Evolutionary conservation across 495 filamentous ascomycete species (phyloP), one percentile per base, ranked within the genome.

Genomic region (Oleoguttula mirabilis): DNA sequence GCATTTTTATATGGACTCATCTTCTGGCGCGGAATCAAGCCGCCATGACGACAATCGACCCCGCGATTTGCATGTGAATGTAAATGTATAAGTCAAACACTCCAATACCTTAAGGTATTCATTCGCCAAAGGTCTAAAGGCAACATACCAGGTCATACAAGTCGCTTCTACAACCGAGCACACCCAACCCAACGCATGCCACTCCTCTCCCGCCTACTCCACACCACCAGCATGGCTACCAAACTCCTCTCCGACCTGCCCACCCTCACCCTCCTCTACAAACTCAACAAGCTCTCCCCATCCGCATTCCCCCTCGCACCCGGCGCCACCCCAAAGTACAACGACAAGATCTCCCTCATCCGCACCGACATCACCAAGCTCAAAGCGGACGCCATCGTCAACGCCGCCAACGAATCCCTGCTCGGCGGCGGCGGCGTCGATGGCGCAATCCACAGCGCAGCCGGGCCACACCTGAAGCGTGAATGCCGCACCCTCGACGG

Each of bases 301-400:
- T 15, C 50, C n/a, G 27, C 68, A 19, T 55, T 70, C 32, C 35
- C 58, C 11, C 61, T 3, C 33, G 19, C 21, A 1, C 37, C 35
- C 37, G 38, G 42, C 21, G 45, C 45, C 3, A 43, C 41, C 15
- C 35, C 22, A 4, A 31, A 28, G 20, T 44, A 32, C 57, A 98
- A 98, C 60, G 65, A 78, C 55, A 78, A 70, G 37, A 66, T 98
- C 48, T 70, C 71, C 19, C 59, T 84, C 22, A 68, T 90, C 48
- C 75, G 75, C 39, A 68, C 72, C 35, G 88, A 94, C 59, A 94
- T 98, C 61, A 94, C 88, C 11, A 79, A 66, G 10, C 73, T 98
- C 12, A 59, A 68, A 32, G 74, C 87, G 23, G 84, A 83, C 51
- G 79, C 77, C 44, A 94, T 95, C 52, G 88, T 95, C 55, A 95